These are phyloP conservation scores for Entomortierella parvispora DNA, from an alignment of 192 early-diverging fungal genomes.

Conservation along the genomic window DNA sequence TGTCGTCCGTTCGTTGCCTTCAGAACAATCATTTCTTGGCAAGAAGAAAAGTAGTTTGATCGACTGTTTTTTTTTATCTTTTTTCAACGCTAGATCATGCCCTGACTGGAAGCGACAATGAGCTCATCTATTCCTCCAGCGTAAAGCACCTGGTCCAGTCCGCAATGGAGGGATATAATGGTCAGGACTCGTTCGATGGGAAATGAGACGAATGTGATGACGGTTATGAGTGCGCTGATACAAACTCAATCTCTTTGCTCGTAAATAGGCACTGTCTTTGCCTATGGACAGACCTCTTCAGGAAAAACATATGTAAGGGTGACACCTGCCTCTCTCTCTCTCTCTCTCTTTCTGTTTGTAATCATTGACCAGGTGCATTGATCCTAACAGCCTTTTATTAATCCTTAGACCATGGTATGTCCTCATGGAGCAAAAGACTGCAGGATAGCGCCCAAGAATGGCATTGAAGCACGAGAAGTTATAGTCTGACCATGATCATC, in stretches of 20 bases:
- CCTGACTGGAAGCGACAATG: conserved; percentile 56
- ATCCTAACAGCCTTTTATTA: too few relatives aligned
- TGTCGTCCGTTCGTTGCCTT: too few relatives aligned
- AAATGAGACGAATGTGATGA: not conserved
- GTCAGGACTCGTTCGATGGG: conserved; percentile 46
- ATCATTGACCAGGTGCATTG: too few relatives aligned
- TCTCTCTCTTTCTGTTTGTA: not conserved
- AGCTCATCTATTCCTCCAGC: conserved; percentile 42
- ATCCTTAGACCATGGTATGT: conserved; percentile 66
- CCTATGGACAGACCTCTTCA: conserved; percentile 97
- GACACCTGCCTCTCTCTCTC: too few relatives aligned
- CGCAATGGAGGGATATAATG: conserved; percentile 94
- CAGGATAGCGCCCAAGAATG: too few relatives aligned
- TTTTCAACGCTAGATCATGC: conserved; percentile 38
- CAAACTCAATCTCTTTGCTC: not conserved
- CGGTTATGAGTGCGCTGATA: too few relatives aligned
- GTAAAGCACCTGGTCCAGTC: conserved; percentile 45
- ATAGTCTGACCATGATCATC: not conserved
- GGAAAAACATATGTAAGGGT: conserved; percentile 89
- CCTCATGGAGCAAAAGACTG: not conserved
- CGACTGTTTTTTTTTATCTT: not conserved
- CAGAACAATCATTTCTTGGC: not conserved
- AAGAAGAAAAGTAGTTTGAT: not conserved
- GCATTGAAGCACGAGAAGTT: not conserved
- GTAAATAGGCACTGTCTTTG: conserved; percentile 88